Conservation (phyloP, 23 red algal species). For the Porphyridium purpureum region DNA sequence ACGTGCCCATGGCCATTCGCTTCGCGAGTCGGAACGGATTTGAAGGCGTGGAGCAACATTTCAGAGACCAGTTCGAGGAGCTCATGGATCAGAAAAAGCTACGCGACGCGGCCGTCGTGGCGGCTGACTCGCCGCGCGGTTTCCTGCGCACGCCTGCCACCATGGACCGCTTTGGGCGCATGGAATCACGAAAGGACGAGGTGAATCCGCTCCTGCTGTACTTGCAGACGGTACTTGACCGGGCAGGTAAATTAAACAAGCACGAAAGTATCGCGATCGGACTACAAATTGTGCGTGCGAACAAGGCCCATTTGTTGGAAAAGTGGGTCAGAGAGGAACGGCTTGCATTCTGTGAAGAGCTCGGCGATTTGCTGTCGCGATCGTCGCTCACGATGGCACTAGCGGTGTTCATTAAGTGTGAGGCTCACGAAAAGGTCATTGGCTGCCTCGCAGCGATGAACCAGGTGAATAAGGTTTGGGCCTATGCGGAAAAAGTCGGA, state of each 20-base stretch:
- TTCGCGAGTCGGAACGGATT: conserved; percentile 77
- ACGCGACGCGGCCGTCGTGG: conserved; percentile 62
- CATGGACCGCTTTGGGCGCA: conserved; percentile 45
- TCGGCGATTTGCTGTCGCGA: conserved; percentile 55
- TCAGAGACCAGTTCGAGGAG: conserved; percentile 62
- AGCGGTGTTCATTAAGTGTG: conserved; percentile 70
- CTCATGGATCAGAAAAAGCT: conserved; percentile 53
- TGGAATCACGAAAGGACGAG: conserved; percentile 7
- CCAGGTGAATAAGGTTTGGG: conserved; percentile 35
- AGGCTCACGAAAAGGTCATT: conserved; percentile 75
- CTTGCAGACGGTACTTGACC: conserved; percentile 77
- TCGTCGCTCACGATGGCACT: conserved; percentile 35
- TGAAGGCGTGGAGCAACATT: conserved; percentile 59
- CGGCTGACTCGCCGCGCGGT: conserved; percentile 67
- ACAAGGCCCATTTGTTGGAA: conserved; percentile 40
- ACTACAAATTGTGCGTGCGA: conserved; percentile 23
- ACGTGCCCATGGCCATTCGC: conserved; percentile 50
- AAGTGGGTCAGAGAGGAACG: conserved; percentile 93
- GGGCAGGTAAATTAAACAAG: conserved; percentile 48
- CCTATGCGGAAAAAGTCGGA: conserved; percentile 62
- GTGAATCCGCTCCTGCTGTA: conserved; percentile 57
- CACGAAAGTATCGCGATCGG: conserved; percentile 50
- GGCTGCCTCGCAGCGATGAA: conserved; percentile 43
- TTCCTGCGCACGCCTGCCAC: conserved; percentile 45
- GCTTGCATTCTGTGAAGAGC: conserved; percentile 47